These are phyloP conservation scores for Diaporthe aspalathi DNA, from an alignment of 2,329 filamentous ascomycete genomes.

Conservation along the genomic window DNA sequence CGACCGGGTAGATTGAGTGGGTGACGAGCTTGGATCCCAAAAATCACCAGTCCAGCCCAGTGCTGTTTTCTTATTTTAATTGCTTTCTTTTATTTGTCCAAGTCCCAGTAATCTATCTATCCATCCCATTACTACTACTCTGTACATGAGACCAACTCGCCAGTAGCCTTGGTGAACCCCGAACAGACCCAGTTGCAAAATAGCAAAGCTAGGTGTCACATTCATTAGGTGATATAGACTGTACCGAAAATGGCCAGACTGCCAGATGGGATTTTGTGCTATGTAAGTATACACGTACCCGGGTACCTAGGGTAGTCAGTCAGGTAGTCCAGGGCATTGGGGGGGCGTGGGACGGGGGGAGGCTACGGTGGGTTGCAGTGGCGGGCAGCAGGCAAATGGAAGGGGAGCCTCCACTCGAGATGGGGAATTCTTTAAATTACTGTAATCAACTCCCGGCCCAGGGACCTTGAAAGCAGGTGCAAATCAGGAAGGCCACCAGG, in stretches of 20 bases:
- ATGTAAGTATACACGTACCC: no score
- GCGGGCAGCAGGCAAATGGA: slow-evolving; percentile 24
- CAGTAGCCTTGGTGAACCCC: no score
- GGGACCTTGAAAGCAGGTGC: slow-evolving; percentile 5
- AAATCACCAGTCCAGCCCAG: neutral
- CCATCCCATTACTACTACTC: no score
- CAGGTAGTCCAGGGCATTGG: no score
- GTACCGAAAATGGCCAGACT: neutral
- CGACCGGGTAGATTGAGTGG: no score
- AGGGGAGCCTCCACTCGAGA: slow-evolving; percentile 28
- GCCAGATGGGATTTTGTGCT: neutral
- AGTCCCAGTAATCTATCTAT: no score
- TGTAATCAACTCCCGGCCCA: slow-evolving; percentile 29
- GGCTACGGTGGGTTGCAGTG: slow-evolving; percentile 5
- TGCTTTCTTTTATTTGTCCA: no score
- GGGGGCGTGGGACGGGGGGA: no score
- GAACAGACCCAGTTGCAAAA: neutral
- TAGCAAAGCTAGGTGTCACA: neutral
- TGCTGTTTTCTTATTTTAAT: no score
- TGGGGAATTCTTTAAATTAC: slow-evolving; percentile 24
- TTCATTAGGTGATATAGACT: neutral
- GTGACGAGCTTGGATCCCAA: slow-evolving; percentile 2
- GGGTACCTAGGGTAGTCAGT: no score
- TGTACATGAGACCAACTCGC: no score
- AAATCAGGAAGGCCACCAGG: slow-evolving; percentile 13